phyloP scores from a whole-genome alignment of 2,329 filamentous ascomycete species.

The Onygenales sp. region DNA sequence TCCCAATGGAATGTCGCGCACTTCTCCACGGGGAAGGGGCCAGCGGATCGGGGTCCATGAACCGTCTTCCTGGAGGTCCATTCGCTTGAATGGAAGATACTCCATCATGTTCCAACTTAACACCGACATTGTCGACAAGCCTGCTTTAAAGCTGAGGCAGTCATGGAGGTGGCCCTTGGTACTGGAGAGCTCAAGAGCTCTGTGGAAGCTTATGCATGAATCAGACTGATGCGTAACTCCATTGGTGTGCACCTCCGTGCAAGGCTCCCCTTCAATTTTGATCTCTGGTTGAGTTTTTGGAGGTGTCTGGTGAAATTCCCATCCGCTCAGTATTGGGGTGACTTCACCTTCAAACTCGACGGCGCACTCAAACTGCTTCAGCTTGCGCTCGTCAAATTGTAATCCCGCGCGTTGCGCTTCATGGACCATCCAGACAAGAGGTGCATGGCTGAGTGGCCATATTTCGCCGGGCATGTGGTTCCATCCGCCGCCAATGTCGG shows the following conservation, averaged over 20 bases:
- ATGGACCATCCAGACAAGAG: conserved; percentile 45
- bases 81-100: conserved; percentile 68
- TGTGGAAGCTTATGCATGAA: conserved; percentile 41
- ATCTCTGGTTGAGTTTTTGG: background rate
- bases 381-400: conserved; percentile 58
- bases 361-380: conserved; percentile 56
- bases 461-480: conserved; percentile 22
- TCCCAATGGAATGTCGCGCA: conserved; percentile 62
- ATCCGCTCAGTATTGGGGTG: conserved; percentile 21
- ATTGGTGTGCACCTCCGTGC: conserved; percentile 8
- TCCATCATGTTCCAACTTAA: conserved; percentile 70
- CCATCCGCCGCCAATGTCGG: conserved; percentile 48
- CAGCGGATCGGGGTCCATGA: conserved; percentile 72
- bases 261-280: conserved; percentile 1
- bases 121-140: conserved; percentile 47
- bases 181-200: conserved; percentile 49
- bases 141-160: conserved; percentile 56
- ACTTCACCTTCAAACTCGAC: conserved; percentile 36
- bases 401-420: conserved; percentile 55
- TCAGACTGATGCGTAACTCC: conserved; percentile 15
- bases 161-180: conserved; percentile 55
- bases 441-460: conserved; percentile 39
- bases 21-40: conserved; percentile 69
- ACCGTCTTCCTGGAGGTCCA: conserved; percentile 65
- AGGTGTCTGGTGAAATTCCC: background rate